Conservation (phyloP, 2,329 filamentous ascomycete genomes). For the Cephalotrichum gorgonifer region DNA sequence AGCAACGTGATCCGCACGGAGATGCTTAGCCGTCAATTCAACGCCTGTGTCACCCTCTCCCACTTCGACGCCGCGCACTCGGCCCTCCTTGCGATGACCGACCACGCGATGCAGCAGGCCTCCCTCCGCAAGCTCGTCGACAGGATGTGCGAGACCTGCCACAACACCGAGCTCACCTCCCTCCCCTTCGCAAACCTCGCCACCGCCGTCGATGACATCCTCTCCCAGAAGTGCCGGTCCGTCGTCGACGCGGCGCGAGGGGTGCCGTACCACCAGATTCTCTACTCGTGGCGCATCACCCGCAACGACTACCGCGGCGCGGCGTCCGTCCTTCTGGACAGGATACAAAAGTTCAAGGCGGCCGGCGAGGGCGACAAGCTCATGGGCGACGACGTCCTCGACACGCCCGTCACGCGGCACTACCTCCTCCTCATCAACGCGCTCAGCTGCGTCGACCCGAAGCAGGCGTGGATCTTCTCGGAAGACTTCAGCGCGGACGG, state of each 20-base stretch:
- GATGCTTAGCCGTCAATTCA: constrained; percentile 75
- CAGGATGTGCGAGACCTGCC: constrained; percentile 57
- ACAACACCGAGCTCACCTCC: constrained; percentile 57
- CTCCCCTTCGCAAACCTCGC: constrained; percentile 73
- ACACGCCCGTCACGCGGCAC: constrained; percentile 59
- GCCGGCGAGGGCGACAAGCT: constrained; percentile 49
- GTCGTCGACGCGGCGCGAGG: constrained; percentile 54
- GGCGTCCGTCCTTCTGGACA: constrained; percentile 51
- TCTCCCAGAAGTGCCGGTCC: constrained; percentile 60
- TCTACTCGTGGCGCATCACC: constrained; percentile 83
- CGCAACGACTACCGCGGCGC: constrained; percentile 79
- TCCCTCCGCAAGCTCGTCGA: constrained; percentile 61
- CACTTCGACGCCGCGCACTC: constrained; percentile 78
- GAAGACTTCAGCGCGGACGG: constrained; percentile 23
- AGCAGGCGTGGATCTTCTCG: constrained; percentile 71
- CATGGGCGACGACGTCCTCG: constrained; percentile 43
- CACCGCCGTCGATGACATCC: constrained; percentile 67
- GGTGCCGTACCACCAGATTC: constrained; percentile 73
- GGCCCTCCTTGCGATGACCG: constrained; percentile 62
- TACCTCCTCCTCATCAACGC: constrained; percentile 92
- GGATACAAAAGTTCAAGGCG: constrained; percentile 50
- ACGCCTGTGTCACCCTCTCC: constrained; percentile 65
- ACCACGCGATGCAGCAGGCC: constrained; percentile 60
- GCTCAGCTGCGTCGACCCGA: constrained; percentile 70
- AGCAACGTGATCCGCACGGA: constrained; percentile 46